Evolutionary conservation across 352 stramenopile species (phyloP), one percentile per base, ranked within the genome.

Genomic region (Phytopythium aichiense): DNA sequence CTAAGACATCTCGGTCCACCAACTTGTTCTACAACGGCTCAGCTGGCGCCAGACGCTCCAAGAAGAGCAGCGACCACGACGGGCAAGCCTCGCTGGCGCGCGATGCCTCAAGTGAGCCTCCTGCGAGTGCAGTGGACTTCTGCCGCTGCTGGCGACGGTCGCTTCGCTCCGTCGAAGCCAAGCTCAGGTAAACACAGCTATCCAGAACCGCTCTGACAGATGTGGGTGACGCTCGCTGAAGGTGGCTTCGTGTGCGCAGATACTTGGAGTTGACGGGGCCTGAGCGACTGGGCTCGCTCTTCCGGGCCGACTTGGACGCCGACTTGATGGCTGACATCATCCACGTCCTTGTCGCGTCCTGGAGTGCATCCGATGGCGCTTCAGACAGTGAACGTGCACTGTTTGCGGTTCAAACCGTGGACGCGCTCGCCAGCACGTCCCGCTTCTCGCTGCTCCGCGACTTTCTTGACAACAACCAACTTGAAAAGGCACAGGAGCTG

Each of bases 301-400:
- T 94, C 61, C 81, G 74, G 50, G 25, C 65, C 13, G 87, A 93
- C 33, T 77, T 95, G 28, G 84, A 94, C 50, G 73, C 83, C 0
- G 84, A 95, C 46, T 61, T 93, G 38, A 67, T 95, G 63, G 76
- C 72, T 16, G 78, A 91, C 12, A 89, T 95, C 43, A 55, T 87
- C 23, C 55, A 77, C 51, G 77, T 86, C 6, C 25, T 91, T 7
- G 54, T 84, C 4, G 52, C 40, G 7, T 74, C 66, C 1, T 84
- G 70, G 70, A 7, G 2, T 7, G 28, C 13, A 4, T 22, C 23
- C 5, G 28, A 37, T 28, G 28, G 16, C n/a, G 35, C 66, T 15
- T 23, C 37, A 38, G 52, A 58, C 22, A 25, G 54, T 58, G 33
- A 71, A 18, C 67, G 60, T 46, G 54, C 56, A 0, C 28, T n/a